Percentiles rank a stretch among this genome's conserved stretches.
Conservation (phyloP, 2,329 filamentous ascomycete species). For the Epichloe amarillans region DNA sequence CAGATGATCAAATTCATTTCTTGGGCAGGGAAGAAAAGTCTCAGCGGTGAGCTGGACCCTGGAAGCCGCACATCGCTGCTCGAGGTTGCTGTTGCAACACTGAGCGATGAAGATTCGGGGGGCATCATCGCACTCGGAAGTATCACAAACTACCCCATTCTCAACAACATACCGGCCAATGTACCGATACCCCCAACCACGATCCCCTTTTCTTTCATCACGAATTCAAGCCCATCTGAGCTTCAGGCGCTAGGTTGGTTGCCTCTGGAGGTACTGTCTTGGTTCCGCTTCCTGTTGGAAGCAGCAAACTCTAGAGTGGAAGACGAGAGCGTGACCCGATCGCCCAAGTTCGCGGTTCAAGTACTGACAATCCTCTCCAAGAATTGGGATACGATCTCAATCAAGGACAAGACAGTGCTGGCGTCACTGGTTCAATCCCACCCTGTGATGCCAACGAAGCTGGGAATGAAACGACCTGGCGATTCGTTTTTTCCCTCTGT, state of each 20-base stretch:
- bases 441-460: slow-evolving; percentile 76
- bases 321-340: slow-evolving; percentile 57
- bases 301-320: slow-evolving; percentile 45
- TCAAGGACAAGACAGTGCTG: slow-evolving; percentile 51
- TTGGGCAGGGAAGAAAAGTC: slow-evolving; percentile 66
- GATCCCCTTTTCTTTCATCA: slow-evolving; percentile 75
- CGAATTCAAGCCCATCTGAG: slow-evolving; percentile 49
- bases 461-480: slow-evolving; percentile 72
- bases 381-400: slow-evolving; percentile 71
- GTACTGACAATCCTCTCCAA: slow-evolving; percentile 74
- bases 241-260: slow-evolving; percentile 77
- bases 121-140: slow-evolving; percentile 65
- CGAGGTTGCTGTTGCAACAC: slow-evolving; percentile 63
- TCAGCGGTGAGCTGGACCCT: slow-evolving; percentile 58
- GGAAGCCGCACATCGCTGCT: slow-evolving; percentile 57
- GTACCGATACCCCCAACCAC: slow-evolving; percentile 71
- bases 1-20: slow-evolving; percentile 74
- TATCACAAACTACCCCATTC: slow-evolving; percentile 62
- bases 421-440: slow-evolving; percentile 50
- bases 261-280: slow-evolving; percentile 70
- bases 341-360: slow-evolving; percentile 60
- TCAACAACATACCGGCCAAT: slow-evolving; percentile 66
- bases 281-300: slow-evolving; percentile 71
- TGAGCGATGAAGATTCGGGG: slow-evolving; percentile 51
- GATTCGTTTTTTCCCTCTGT: slow-evolving; percentile 93